Base-by-base conservation (phyloP, 225 moss, liverwort and hornwort species). In the Anthoceros angustus region DNA sequence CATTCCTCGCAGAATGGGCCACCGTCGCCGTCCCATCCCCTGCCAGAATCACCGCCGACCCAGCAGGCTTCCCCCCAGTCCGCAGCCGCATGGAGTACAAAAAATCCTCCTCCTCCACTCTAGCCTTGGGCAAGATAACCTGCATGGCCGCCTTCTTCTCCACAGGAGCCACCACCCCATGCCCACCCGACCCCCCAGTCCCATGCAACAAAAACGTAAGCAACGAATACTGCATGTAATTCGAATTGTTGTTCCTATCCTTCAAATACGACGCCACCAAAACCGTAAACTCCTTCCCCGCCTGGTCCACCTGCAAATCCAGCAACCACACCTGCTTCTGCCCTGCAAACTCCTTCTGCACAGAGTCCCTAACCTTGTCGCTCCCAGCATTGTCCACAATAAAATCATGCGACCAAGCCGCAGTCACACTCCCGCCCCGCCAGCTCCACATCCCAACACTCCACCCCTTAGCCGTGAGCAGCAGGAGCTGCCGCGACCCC, bases 381-480 rank as follows among this genome's bases (percentile, higher is more conserved):
- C 14, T 85, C 12, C 80, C 83, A 43, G 78, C 83, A 42, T 77
- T 75, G 39, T 85, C 77, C 45, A 74, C 84, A 23, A 86, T 79
- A 45, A 95, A 76, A 48, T 95, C 86, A 67, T 79, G 88, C 24
- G 72, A 82, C 95, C 95, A 95, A 62, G 77, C 76, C 66, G 76
- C 70, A 41, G 86, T 72, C 55, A 84, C 85, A 67, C 68, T 79
- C 26, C 91, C 77, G 73, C 7, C 70, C 62, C 65, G 67, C 74
- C 40, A 95, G 82, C 23, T 81, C 83, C 16, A 88, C 84, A 64
- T 81, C 82, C 95, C 95, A 95, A 76, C 91, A 95, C 76, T 95
- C 90, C 18, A 66, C 62, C 86, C 80, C 45, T 85, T 78, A 21
- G 82, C 80, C 66, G 95, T 91, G 61, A 95, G 72, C 25, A 95